Evolutionary conservation across 176 grass and related monocot genomes (phyloP), one percentile per base, ranked within the genome.

Genomic region (Urochloa ruziziensis): DNA sequence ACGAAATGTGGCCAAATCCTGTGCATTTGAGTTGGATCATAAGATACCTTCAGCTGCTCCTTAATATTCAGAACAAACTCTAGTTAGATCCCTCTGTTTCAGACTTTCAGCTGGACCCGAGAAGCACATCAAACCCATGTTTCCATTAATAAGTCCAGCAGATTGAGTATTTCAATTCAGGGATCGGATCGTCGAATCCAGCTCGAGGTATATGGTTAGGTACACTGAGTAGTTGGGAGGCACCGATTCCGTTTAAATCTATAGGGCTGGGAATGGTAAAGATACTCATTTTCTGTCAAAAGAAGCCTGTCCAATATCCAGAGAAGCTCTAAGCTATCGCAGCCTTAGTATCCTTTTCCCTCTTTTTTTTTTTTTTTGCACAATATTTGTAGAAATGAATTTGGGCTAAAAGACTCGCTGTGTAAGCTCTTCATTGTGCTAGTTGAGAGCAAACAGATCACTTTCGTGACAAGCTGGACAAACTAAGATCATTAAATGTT

Each of bases 201-300:
- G 46, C 54, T 82, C 56, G 27, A 72, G n/a, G 56, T 40, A 82
- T 40, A 82, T 24, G 29, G 54, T 28, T 10, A 77, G 70, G 34
- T 82, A 52, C 77, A 44, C 67, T 44, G 78, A 90, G 88, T 90
- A 57, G 88, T 54, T 90, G 72, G 83, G 44, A 72, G 62, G 88
- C 72, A 0, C 83, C 83, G 78, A 65, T 82, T 74, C 64, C 46
- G 25, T 71, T 86, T 82, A 82, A 82, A 56, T 86, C 24, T 64
- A 13, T 23, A 62, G 56, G 46, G 37, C 11, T 47, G 49, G 7
- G 23, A 57, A 11, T 8, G 28, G 23, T 19, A 34, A 35, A 29
- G 23, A 72, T 25, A 11, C 23, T 48, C 63, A 56, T 74, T 75
- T 40, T 8, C 17, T 53, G n/a, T n/a, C 37, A 58, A 73, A 72